A percentile compares a stretch with the other conserved stretches of the same genome.
phyloP scores from a whole-genome alignment of 805 yeast species.

The Candida anglica region DNA sequence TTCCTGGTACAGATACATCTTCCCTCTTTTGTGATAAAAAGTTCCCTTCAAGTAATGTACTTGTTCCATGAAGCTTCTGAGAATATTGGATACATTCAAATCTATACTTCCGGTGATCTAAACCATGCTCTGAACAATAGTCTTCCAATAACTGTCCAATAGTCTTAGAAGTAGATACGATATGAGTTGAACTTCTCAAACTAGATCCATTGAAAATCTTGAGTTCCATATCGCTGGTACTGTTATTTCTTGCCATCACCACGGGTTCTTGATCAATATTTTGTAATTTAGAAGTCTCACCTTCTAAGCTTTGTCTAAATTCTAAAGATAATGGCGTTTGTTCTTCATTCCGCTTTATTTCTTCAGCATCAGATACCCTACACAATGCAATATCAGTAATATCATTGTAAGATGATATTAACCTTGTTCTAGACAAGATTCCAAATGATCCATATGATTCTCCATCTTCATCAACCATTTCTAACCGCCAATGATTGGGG shows the following conservation, averaged over 20 bases:
- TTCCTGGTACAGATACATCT: too few species aligned
- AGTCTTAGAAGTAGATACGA: constrained; percentile 5
- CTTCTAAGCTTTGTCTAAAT: constrained; percentile 21
- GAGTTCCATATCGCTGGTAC: constrained; percentile 1
- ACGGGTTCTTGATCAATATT: background rate
- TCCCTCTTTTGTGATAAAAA: too few species aligned
- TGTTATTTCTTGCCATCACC: background rate
- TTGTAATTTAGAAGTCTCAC: constrained; percentile 4
- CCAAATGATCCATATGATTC: constrained; percentile 94
- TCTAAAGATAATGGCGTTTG: constrained; percentile 54
- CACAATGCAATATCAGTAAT: constrained; percentile 78
- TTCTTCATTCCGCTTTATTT: constrained; percentile 43
- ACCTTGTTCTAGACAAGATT: constrained; percentile 65
- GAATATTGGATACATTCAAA: constrained; percentile 8
- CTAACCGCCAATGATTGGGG: constrained; percentile 72
- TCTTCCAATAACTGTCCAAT: constrained; percentile 20
- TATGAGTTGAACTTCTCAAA: background rate
- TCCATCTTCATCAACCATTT: constrained; percentile 88
- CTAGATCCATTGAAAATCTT: constrained; percentile 1
- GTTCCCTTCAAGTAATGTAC: too few species aligned
- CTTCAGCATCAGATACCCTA: constrained; percentile 44
- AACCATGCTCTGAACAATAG: constrained; percentile 24
- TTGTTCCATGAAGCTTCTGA: background rate
- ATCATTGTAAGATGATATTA: constrained; percentile 67
- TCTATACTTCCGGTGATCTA: constrained; percentile 22